Evolutionary conservation across 2,329 filamentous ascomycete genomes (phyloP).

Genomic region (Colletotrichum eleusines): DNA sequence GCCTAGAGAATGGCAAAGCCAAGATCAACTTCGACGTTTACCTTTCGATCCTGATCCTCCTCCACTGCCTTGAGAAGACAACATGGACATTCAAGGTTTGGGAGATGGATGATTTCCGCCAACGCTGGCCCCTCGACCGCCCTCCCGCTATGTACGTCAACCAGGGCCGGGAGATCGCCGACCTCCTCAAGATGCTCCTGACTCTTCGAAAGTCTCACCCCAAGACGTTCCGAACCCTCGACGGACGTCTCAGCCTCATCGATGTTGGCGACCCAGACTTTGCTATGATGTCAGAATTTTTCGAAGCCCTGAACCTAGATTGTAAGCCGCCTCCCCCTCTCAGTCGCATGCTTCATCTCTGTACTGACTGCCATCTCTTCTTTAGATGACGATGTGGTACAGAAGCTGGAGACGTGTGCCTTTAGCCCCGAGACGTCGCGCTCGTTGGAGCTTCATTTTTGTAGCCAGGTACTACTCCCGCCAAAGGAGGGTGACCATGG

Average conservation of each 20-base stretch:
- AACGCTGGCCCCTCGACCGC: slow-evolving; percentile 71
- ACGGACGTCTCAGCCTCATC: slow-evolving; percentile 61
- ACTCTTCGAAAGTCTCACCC: slow-evolving; percentile 71
- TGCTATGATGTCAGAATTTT: slow-evolving; percentile 60
- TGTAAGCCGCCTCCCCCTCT: slow-evolving; percentile 59
- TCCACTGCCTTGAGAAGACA: slow-evolving; percentile 76
- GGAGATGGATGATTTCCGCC: slow-evolving; percentile 71
- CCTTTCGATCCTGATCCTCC: slow-evolving; percentile 70
- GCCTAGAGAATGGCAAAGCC: slow-evolving; percentile 70
- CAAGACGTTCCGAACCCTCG: slow-evolving; percentile 59
- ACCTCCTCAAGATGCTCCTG: slow-evolving; percentile 71
- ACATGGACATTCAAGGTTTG: slow-evolving; percentile 78
- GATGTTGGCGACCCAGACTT: slow-evolving; percentile 59
- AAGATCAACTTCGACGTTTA: slow-evolving; percentile 72
- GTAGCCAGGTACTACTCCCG: slow-evolving; percentile 60
- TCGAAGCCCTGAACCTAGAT: slow-evolving; percentile 67
- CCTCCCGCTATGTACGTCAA: slow-evolving; percentile 68
- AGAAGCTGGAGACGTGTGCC: slow-evolving; percentile 45
- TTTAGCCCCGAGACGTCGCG: slow-evolving; percentile 54
- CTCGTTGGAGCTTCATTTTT: slow-evolving; percentile 64
- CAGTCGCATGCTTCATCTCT: neutral
- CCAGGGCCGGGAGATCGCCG: slow-evolving; percentile 70
- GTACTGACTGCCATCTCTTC: slow-evolving; percentile 6
- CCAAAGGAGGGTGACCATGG: slow-evolving; percentile 36
- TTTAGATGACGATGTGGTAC: slow-evolving; percentile 46